A percentile compares a stretch with the other conserved stretches of the same genome.
phyloP scores from a whole-genome alignment of 2,329 filamentous ascomycete species.

The Arthrobotrys musiformis region DNA sequence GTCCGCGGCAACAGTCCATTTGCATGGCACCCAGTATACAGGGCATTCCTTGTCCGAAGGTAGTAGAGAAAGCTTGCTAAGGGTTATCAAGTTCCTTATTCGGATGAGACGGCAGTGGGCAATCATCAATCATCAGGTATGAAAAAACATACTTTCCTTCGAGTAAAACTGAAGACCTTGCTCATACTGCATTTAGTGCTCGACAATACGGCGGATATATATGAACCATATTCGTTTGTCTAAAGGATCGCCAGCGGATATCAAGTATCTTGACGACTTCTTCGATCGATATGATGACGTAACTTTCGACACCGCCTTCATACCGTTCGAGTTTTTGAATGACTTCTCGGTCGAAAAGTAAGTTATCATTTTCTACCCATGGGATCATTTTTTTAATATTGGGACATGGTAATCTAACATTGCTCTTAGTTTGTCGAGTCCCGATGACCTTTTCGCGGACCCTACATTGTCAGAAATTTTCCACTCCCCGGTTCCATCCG shows the following conservation, averaged over 20 bases:
- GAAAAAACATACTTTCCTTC: background rate
- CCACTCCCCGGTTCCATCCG: conserved; percentile 51
- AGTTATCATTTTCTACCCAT: background rate
- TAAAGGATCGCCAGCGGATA: conserved; percentile 57
- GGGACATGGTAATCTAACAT: background rate
- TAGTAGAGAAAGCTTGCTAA: conserved; percentile 42
- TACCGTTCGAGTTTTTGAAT: conserved; percentile 52
- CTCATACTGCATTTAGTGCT: conserved; percentile 29
- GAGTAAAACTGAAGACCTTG: background rate
- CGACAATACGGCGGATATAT: conserved; percentile 52
- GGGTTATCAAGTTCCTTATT: conserved; percentile 49
- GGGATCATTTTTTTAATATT: too few species aligned
- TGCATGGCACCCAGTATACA: conserved; percentile 84
- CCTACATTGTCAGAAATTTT: conserved; percentile 53
- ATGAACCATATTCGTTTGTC: conserved; percentile 57
- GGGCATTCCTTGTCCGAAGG: conserved; percentile 61
- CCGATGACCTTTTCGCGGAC: conserved; percentile 54
- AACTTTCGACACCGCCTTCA: conserved; percentile 52
- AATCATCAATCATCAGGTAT: conserved; percentile 55
- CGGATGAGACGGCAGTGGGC: conserved; percentile 54
- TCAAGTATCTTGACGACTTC: conserved; percentile 57
- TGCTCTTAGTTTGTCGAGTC: conserved; percentile 31
- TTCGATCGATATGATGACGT: conserved; percentile 54
- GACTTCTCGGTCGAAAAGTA: conserved; percentile 55
- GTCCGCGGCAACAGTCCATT: conserved; percentile 86